Percentiles rank a stretch among this genome's conserved stretches.
These are phyloP conservation scores for Isatis lusitanica DNA, from an alignment of 441 rosid species.

Conservation along the genomic window DNA sequence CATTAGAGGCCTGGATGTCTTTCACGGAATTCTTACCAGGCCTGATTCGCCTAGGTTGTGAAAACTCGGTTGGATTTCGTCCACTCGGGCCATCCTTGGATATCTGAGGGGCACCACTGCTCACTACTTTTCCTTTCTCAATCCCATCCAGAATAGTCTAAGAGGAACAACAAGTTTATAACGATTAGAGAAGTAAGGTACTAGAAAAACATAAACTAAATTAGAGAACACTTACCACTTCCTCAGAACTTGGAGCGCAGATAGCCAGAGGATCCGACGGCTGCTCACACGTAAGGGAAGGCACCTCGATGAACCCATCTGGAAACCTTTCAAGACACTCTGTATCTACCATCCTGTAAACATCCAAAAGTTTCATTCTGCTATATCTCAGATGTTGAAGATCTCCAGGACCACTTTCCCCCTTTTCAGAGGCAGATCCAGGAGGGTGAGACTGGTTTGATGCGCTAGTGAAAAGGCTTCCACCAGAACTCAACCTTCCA, in stretches of 20 bases:
- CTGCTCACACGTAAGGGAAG: conserved; percentile 72
- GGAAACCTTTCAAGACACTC: conserved; percentile 41
- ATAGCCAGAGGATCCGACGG: conserved; percentile 80
- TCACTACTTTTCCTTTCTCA: conserved; percentile 80
- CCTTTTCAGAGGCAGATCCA: conserved; percentile 49
- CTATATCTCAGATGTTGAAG: conserved; percentile 57
- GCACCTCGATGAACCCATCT: conserved; percentile 69
- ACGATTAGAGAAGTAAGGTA: conserved; percentile 26
- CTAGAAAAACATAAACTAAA: conserved; percentile 10
- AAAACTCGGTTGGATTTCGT: conserved; percentile 49
- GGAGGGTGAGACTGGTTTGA: conserved; percentile 49
- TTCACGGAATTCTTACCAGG: conserved; percentile 54
- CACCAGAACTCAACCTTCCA: conserved; percentile 61
- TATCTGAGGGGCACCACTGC: conserved; percentile 85
- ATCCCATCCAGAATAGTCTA: conserved; percentile 81
- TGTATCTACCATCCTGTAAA: conserved; percentile 68
- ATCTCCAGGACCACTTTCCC: conserved; percentile 60
- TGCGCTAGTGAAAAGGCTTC: conserved; percentile 44
- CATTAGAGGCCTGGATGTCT: too few relatives aligned
- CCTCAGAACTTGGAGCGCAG: conserved; percentile 70
- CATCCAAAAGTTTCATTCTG: conserved; percentile 76
- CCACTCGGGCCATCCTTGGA: conserved; percentile 77
- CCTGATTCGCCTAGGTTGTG: conserved; percentile 64
- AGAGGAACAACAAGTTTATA: conserved; percentile 24
- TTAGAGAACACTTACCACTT: conserved; percentile 56